These are phyloP conservation scores for Pichia cactophila DNA, from an alignment of 1,139 yeast species.

Conservation along the genomic window DNA sequence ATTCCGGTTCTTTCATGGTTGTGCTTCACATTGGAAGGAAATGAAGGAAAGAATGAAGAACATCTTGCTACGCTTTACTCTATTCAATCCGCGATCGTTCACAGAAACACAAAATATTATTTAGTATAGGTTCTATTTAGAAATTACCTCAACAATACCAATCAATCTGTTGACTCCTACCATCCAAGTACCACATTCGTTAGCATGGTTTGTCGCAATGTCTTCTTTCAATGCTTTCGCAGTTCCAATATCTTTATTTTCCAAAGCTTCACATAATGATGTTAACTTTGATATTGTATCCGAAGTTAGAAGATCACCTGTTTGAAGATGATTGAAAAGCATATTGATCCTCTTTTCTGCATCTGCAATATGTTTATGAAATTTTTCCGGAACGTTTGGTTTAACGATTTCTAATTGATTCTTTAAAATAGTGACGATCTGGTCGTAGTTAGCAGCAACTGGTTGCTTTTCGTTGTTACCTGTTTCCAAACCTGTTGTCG, in stretches of 20 bases:
- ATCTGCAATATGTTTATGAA: slow-evolving; percentile 66
- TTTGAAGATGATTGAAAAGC: slow-evolving; percentile 74
- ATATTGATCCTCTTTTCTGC: slow-evolving; percentile 75
- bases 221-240: slow-evolving; percentile 55
- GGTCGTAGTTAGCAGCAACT: slow-evolving; percentile 41
- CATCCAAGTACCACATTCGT: slow-evolving; percentile 88
- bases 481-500: slow-evolving; percentile 14
- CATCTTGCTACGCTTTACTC: not conserved
- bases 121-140: not conserved
- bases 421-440: slow-evolving; percentile 52
- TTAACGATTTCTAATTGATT: slow-evolving; percentile 52
- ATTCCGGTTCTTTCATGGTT: slow-evolving; percentile 2
- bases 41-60: not conserved
- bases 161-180: slow-evolving; percentile 85
- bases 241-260: slow-evolving; percentile 44
- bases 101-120: too few species aligned
- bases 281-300: slow-evolving; percentile 51
- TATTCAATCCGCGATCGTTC: too few species aligned
- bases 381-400: slow-evolving; percentile 73
- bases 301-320: slow-evolving; percentile 54
- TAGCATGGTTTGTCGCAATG: slow-evolving; percentile 58
- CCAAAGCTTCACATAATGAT: slow-evolving; percentile 44
- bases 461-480: slow-evolving; percentile 17
- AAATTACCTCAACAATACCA: slow-evolving; percentile 41
- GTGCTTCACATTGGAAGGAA: not conserved